phyloP scores from a whole-genome alignment of 1,284 basidiomycete genomes.

The Phylloboletellus chloephorus region DNA sequence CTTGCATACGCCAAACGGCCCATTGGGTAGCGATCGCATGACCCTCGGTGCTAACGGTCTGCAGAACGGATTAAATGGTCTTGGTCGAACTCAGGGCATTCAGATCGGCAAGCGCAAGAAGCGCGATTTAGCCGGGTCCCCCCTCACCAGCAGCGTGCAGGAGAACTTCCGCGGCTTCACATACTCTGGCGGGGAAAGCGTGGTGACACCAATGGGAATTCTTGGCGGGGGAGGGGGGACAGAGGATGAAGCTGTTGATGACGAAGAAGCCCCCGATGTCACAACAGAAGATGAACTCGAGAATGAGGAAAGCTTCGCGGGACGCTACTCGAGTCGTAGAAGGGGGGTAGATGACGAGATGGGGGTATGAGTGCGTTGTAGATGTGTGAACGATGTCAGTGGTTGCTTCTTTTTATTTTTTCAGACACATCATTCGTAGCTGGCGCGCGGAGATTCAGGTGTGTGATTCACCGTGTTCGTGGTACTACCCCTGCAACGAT shows the following conservation, averaged over 20 bases:
- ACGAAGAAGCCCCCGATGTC: conserved; percentile 43
- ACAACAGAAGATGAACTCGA: conserved; percentile 66
- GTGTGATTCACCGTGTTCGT: conserved; percentile 7
- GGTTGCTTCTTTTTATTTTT: conserved; percentile 9
- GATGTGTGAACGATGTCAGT: conserved; percentile 10
- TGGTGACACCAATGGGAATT: conserved; percentile 38
- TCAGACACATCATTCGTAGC: conserved; percentile 3
- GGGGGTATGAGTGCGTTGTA: conserved; percentile 21
- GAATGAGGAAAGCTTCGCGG: conserved; percentile 50
- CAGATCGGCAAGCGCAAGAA: conserved; percentile 50
- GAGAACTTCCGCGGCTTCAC: conserved; percentile 94
- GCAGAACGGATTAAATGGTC: conserved; percentile 15
- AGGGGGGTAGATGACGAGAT: conserved; percentile 44
- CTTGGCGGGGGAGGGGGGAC: conserved; percentile 38
- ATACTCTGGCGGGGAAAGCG: conserved; percentile 78
- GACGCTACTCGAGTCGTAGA: conserved; percentile 57
- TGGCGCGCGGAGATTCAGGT: conserved; percentile 17
- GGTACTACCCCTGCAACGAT: conserved; percentile 10
- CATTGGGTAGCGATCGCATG: conserved; percentile 57
- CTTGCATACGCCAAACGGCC: conserved; percentile 66
- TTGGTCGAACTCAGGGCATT: conserved; percentile 41
- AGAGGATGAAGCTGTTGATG: conserved; percentile 41
- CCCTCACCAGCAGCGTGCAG: conserved; percentile 85
- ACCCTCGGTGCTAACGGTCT: conserved; percentile 11
- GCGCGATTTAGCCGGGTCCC: conserved; percentile 49